These are phyloP conservation scores for Rhizopus sp. DNA, from an alignment of 371 early-diverging fungal genomes.

Conservation along the genomic window DNA sequence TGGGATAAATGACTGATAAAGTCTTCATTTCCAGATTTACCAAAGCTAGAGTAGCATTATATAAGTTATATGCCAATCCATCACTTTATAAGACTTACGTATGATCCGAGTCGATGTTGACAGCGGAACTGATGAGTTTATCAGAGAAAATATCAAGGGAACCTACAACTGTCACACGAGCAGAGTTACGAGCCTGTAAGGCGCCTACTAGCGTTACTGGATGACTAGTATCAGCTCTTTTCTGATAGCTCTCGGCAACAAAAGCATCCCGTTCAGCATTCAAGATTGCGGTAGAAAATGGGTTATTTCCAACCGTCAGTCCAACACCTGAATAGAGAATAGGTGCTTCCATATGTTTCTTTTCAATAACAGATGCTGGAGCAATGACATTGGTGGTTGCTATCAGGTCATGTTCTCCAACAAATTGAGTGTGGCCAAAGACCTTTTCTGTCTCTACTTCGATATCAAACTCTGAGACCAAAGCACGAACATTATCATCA, in stretches of 20 bases:
- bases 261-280: constrained; percentile 65
- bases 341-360: constrained; percentile 41
- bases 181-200: constrained; percentile 88
- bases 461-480: constrained; percentile 86
- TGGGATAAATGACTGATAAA: constrained; percentile 75
- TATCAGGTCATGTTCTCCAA: constrained; percentile 43
- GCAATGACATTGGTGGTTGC: constrained; percentile 33
- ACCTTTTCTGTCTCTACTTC: constrained; percentile 76
- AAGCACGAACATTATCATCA: constrained; percentile 71
- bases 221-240: constrained; percentile 22
- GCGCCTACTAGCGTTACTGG: constrained; percentile 70
- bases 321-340: constrained; percentile 81
- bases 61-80: not conserved
- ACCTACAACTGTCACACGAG: constrained; percentile 85
- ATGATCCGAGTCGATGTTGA: constrained; percentile 27
- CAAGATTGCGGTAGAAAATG: constrained; percentile 71
- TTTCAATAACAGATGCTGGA: constrained; percentile 33
- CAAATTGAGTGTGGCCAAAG: constrained; percentile 67
- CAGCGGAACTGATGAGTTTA: constrained; percentile 29
- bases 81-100: constrained; percentile 12
- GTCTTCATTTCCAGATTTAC: constrained; percentile 66
- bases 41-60: constrained; percentile 16
- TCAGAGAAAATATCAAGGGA: constrained; percentile 82
- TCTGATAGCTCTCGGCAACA: constrained; percentile 41
- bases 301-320: constrained; percentile 57